phyloP scores from a whole-genome alignment of 2,329 filamentous ascomycete species.

The Trichoderma cornu-damae region DNA sequence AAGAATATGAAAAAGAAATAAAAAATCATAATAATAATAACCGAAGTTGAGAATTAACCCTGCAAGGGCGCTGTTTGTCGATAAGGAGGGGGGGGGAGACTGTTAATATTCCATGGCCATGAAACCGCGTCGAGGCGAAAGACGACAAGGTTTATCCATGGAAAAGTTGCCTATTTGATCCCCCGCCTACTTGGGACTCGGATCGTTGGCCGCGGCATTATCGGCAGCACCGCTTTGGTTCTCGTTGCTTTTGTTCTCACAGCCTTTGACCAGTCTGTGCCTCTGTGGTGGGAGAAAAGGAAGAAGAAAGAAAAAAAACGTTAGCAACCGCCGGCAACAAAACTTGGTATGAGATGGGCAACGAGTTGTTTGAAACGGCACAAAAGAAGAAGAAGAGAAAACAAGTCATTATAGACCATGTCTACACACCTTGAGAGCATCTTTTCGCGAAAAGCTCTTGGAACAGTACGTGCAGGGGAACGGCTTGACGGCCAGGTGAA shows the following conservation, averaged over 20 bases:
- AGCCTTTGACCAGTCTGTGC: slow-evolving; percentile 61
- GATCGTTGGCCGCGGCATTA: slow-evolving; percentile 22
- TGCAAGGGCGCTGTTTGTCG: too few species aligned
- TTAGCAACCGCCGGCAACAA: slow-evolving; percentile 20
- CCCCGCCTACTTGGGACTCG: slow-evolving; percentile 24
- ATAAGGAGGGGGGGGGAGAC: background rate
- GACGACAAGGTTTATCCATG: background rate
- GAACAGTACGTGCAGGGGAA: slow-evolving; percentile 89
- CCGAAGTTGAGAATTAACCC: too few species aligned
- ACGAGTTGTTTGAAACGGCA: too few species aligned
- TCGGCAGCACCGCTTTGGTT: slow-evolving; percentile 22
- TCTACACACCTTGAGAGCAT: slow-evolving; percentile 83
- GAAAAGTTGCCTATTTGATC: too few species aligned
- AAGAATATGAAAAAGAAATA: too few species aligned
- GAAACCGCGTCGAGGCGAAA: too few species aligned
- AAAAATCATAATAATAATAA: too few species aligned
- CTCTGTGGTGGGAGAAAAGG: too few species aligned
- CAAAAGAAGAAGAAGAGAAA: too few species aligned
- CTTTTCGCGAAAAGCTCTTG: slow-evolving; percentile 95
- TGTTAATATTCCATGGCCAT: too few species aligned
- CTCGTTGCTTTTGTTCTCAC: slow-evolving; percentile 38
- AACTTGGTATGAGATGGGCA: background rate
- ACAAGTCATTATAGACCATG: too few species aligned
- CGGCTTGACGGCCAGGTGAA: slow-evolving; percentile 91
- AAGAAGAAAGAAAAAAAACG: too few species aligned